phyloP scores from a whole-genome alignment of 2,329 filamentous ascomycete species.

The Aaosphaeria arxii region DNA sequence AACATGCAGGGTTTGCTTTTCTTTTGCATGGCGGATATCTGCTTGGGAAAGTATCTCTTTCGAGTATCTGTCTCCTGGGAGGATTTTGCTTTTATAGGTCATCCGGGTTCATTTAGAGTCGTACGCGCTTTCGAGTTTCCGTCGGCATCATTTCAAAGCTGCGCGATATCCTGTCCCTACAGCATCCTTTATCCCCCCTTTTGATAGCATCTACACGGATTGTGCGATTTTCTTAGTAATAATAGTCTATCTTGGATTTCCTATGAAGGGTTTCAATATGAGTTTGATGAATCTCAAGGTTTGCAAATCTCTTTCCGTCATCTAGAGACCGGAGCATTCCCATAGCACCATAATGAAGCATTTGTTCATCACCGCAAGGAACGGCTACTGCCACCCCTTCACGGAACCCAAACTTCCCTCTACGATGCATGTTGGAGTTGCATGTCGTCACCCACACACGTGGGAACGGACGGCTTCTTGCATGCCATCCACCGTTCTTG shows the following conservation, averaged over 20 bases:
- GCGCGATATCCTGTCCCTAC: conserved; percentile 32
- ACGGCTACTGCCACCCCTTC: no score
- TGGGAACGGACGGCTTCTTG: conserved; percentile 16
- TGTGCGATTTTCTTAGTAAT: conserved; percentile 11
- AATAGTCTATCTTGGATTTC: conserved; percentile 5
- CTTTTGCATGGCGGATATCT: conserved; percentile 23
- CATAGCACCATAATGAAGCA: no score
- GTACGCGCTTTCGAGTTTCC: conserved; percentile 14
- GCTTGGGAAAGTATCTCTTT: conserved; percentile 12
- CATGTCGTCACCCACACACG: not conserved
- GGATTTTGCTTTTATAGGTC: conserved; percentile 7
- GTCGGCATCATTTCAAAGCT: conserved; percentile 17
- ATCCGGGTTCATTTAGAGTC: conserved; percentile 17
- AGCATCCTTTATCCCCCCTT: conserved; percentile 10
- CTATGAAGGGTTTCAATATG: no score
- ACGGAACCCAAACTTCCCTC: no score
- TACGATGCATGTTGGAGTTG: no score
- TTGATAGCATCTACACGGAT: conserved; percentile 20
- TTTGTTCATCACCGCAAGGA: no score
- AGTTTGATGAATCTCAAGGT: no score
- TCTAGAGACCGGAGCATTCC: no score
- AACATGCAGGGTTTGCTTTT: conserved; percentile 3
- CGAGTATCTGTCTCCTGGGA: conserved; percentile 10
- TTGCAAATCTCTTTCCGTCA: no score
- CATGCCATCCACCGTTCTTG: conserved; percentile 16